Evolutionary conservation across 352 stramenopile species (phyloP), one percentile per base, ranked within the genome.

Genomic region (Phytophthora sp.): DNA sequence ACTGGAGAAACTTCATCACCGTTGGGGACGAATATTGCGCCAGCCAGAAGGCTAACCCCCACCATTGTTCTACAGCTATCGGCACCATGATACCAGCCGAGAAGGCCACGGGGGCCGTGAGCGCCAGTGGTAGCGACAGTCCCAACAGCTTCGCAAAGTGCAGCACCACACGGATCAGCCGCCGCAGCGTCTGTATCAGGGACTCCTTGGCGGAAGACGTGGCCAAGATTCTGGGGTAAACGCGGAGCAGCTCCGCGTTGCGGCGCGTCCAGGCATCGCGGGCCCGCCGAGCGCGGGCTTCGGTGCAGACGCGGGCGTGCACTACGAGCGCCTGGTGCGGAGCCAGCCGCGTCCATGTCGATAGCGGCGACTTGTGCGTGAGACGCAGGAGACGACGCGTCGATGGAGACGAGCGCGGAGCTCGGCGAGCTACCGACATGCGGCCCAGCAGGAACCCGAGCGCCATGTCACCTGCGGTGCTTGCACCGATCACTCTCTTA

Each of bases 1-100:
- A 99, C 77, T 99, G 96, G 36, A 94, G 80, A 46, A 98, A 94
- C 79, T 99, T 99, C 74, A 98, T 94, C 63, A 98, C 91, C 4
- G 89, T 86, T 2, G 96, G 96, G 13, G 95, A 97, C 51, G 82
- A 82, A 38, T 60, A 74, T 57, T 90, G 69, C 18, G 86, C 84
- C 6, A 80, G 49, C 74, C 79, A 90, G 15, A 91, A 33, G 7
- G 86, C 77, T 27, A 90, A 70, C 15, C 67, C 69, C 88, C 88
- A 95, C 85, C 84, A 94, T 27, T 69, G 63, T 15, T 82, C 29
- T 38, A 80, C 71, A n/a, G 89, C 23, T 50, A 24, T 7, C 15
- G 66, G 69, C 20, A 74, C 15, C 24, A 78, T 1, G 1, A 39
- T 29, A 0, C 69, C 39, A 11, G 78, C 66, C 8, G 62, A 41